Evolutionary conservation across 768 basidiomycete species (phyloP).

Genomic region (Naganishia randhawae): DNA sequence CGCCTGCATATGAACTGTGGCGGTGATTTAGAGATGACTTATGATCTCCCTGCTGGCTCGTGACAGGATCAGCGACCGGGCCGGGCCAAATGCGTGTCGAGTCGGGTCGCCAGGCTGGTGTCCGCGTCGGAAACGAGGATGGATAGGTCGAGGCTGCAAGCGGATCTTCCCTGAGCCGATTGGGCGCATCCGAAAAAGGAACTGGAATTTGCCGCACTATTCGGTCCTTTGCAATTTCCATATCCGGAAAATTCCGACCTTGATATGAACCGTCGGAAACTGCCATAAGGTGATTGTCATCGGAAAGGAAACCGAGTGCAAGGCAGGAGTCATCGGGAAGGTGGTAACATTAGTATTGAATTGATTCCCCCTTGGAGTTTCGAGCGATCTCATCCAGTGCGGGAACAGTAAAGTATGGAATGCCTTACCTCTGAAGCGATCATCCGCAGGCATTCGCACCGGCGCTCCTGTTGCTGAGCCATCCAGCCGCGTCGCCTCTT

Average conservation of each 20-base stretch:
- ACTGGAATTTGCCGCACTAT: background rate
- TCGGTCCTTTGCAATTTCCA: background rate
- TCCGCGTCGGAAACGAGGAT: background rate
- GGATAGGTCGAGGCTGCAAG: background rate
- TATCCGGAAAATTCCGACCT: background rate
- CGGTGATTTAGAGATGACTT: background rate
- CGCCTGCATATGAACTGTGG: background rate
- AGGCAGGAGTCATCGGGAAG: background rate
- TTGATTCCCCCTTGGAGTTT: too few species aligned
- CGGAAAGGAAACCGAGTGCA: background rate
- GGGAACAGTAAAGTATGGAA: background rate
- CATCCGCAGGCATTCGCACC: background rate
- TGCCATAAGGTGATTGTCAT: background rate
- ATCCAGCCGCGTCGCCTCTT: background rate
- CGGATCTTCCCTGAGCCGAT: background rate
- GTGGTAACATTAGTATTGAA: background rate
- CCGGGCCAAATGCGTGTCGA: constrained; percentile 1
- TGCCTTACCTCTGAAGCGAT: background rate
- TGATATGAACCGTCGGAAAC: background rate
- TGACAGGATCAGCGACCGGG: background rate
- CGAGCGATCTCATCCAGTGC: too few species aligned
- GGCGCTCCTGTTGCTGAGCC: background rate
- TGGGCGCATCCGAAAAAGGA: background rate
- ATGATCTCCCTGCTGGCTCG: background rate
- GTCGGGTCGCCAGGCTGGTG: background rate